These are phyloP conservation scores for Trichoderma polysporum DNA, from an alignment of 2,329 filamentous ascomycete genomes.

Conservation along the genomic window DNA sequence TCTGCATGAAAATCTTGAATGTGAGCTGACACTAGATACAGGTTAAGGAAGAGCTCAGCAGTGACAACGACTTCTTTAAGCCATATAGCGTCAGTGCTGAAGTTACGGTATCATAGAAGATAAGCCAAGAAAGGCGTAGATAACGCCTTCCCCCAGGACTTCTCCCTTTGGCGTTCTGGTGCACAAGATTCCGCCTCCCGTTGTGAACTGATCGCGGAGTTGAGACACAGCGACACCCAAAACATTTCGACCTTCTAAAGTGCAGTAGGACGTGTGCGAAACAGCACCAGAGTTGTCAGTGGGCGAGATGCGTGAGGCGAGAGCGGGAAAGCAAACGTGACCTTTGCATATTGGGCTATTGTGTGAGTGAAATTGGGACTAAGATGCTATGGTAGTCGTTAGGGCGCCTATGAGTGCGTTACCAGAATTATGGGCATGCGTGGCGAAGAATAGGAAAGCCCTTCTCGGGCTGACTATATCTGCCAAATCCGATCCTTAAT, in stretches of 20 bases:
- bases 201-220: background rate
- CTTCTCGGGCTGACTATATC: background rate
- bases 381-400: background rate
- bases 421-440: background rate
- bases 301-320: background rate
- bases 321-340: background rate
- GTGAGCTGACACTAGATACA: slow-evolving; percentile 39
- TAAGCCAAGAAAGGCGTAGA: background rate
- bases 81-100: slow-evolving; percentile 62
- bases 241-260: background rate
- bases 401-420: background rate
- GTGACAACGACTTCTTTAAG: slow-evolving; percentile 77
- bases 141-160: background rate
- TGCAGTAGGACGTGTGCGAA: background rate
- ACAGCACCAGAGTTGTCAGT: background rate
- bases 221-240: background rate
- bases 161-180: background rate
- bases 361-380: background rate
- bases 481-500: background rate
- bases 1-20: background rate
- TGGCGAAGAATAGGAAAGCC: background rate
- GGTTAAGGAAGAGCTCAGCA: slow-evolving; percentile 92
- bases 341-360: background rate
- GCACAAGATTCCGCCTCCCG: background rate
- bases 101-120: slow-evolving; percentile 37